A percentile compares a stretch with the other conserved stretches of the same genome.
phyloP scores from a whole-genome alignment of 441 rosid genomes.

The Capsella rubella region DNA sequence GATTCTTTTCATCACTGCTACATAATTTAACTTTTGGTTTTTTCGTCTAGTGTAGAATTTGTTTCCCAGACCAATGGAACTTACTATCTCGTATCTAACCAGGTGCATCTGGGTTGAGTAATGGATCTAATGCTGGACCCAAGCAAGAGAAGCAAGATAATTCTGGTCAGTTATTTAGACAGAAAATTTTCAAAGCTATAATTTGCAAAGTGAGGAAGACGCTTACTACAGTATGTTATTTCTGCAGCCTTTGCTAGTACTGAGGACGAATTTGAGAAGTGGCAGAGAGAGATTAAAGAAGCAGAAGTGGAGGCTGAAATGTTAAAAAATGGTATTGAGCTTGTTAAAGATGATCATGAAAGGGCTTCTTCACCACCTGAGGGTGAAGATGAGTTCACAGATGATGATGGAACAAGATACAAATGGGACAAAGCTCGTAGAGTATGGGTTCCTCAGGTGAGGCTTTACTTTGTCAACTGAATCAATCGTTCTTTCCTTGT shows the following conservation, averaged over 20 bases:
- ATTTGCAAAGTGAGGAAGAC: constrained; percentile 11
- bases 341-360: constrained; percentile 49
- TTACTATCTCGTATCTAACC: constrained; percentile 31
- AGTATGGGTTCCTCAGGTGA: constrained; percentile 95
- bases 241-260: constrained; percentile 56
- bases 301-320: constrained; percentile 67
- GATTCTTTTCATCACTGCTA: constrained; percentile 10
- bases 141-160: constrained; percentile 34
- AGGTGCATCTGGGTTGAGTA: constrained; percentile 38
- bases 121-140: constrained; percentile 42
- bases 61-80: constrained; percentile 11
- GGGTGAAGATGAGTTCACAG: constrained; percentile 91
- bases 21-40: neutral
- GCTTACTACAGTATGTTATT: constrained; percentile 43
- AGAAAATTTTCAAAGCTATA: constrained; percentile 6
- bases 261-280: constrained; percentile 85
- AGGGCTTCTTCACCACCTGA: constrained; percentile 72
- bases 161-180: constrained; percentile 24
- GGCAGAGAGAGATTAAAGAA: constrained; percentile 81
- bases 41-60: constrained; percentile 7
- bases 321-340: constrained; percentile 50
- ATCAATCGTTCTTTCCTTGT: neutral
- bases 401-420: constrained; percentile 92
- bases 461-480: neutral
- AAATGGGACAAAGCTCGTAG: constrained; percentile 78